Base-by-base conservation (phyloP, 345 rosid species). In the Passiflora organensis region DNA sequence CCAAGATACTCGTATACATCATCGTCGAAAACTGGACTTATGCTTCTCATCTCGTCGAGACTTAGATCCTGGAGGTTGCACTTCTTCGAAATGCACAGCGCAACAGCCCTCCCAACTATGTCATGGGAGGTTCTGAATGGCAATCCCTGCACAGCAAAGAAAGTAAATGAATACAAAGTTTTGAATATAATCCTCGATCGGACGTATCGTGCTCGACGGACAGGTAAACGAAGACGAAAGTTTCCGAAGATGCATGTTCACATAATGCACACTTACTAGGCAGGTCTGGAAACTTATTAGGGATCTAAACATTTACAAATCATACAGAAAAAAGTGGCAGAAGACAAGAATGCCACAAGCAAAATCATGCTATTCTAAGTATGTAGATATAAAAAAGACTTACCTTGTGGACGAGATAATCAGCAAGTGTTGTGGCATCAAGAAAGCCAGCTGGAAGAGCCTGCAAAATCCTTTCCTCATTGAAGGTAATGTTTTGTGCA, bases 81-180 rank as follows among this genome's bases (percentile, higher is more conserved):
- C 49, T 75, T 73, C 69, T 71, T 80, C 13, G 83, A 68, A 6
- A 86, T 82, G 32, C 99, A 89, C 22, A 89, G 72, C 11, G 91
- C 89, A 59, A 93, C 99, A 8, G 85, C 76, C 64, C 83, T 83
- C 22, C 99, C 97, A 24, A 83, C 99, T 46, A 93, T 56, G 55
- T 93, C 99, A 55, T 93, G 99, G 52, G 99, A 83, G 44, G 96
- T 86, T 71, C 99, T 78, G 63, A 93, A 93, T 37, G 99, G 95
- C 63, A 82, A 55, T 15, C 90, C 91, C 99, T 93, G 86, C 24
- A 54, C 19, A 48, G 8, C 34, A 28, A 28, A 28, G 5, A 28
- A 28, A 28, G 3, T 3, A 28, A 2, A 28, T 2, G 34, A 28
- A 28, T 3, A 28, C 34, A 28, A 8, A 28, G 48, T n/a, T n/a